phyloP scores from a whole-genome alignment of 805 yeast genomes.

The Candida nitratophila region DNA sequence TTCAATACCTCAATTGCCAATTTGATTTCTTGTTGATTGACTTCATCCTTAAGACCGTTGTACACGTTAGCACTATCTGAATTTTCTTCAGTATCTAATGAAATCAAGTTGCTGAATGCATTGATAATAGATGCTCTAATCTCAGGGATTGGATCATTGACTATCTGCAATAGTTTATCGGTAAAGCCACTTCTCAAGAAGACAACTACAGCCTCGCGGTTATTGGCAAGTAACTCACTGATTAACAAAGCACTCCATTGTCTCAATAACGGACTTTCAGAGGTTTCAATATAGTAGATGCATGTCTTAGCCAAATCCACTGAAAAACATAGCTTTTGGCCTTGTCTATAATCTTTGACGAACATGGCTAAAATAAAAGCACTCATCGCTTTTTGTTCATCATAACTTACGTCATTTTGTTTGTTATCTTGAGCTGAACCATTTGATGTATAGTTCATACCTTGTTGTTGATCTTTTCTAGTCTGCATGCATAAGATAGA shows the following conservation, averaged over 20 bases:
- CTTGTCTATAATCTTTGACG: conserved; percentile 70
- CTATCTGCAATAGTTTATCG: conserved; percentile 45
- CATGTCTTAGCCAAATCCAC: conserved; percentile 66
- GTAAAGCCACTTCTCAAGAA: conserved; percentile 59
- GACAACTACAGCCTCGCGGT: conserved; percentile 69
- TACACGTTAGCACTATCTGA: conserved; percentile 21
- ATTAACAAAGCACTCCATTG: conserved; percentile 87
- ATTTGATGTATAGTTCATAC: background rate
- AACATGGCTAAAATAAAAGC: conserved; percentile 84
- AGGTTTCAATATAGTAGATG: conserved; percentile 53
- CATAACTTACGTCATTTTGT: conserved; percentile 40
- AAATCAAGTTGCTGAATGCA: conserved; percentile 58
- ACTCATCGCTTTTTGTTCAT: conserved; percentile 92
- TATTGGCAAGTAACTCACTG: conserved; percentile 67
- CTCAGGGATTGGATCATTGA: conserved; percentile 91
- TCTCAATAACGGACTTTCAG: conserved; percentile 79
- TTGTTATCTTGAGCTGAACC: background rate
- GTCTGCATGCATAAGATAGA: conserved; percentile 53
- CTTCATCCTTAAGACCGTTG: conserved; percentile 26
- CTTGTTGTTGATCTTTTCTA: conserved; percentile 13
- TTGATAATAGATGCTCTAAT: conserved; percentile 79
- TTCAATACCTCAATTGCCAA: conserved; percentile 63
- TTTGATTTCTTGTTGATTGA: conserved; percentile 61
- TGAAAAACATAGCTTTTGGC: conserved; percentile 74
- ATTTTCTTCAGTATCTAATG: conserved; percentile 37